Base-by-base conservation (phyloP, 108 stramenopile species). In the Mediolabrus comicus region DNA sequence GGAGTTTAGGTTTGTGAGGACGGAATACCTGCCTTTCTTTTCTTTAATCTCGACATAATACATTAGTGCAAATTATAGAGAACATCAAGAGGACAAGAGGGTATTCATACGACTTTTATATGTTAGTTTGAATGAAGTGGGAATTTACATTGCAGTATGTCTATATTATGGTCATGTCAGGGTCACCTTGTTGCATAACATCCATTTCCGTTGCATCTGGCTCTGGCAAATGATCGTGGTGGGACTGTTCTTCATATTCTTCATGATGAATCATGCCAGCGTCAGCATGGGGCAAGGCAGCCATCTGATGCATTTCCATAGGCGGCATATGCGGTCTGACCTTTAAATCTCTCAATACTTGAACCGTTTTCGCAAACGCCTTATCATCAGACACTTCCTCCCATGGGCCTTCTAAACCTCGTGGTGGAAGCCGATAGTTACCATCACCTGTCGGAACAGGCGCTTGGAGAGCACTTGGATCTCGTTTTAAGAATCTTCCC, bases 341-440 rank as follows among this genome's bases (percentile, higher is more conserved):
- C 86, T 84, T 72, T 51, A 85, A 79, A 60, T 91, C 90, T 46
- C 90, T 24, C 90, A 91, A 82, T 9, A 86, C 87, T 73, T 91
- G 90, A 62, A 82, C 80, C 12, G 87, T 86, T 81, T 91, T 91
- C 32, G 86, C 79, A 65, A 83, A 79, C 9, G 87, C 81, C 39
- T 82, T 85, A 17, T 88, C 87, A 25, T 82, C 73, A 14, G 62
- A 35, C 14, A 91, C 65, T 77, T 88, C 86, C 38, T 84, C 84
- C 90, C 90, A 91, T 33, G 75, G 75, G 13, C 71, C 82, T 17
- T 82, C 83, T 0, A 81, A 17, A 3, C 65, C 75, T 57, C 69
- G 41, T 27, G 72, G 72, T 29, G 72, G 62, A 6, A 73, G 41
- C 38, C 38, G 41, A 56, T 65, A 65, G 22, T 59, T 65, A 49